These are phyloP conservation scores for Hymenoscyphus fraxineus DNA, from an alignment of 2,329 filamentous ascomycete genomes.

Conservation along the genomic window DNA sequence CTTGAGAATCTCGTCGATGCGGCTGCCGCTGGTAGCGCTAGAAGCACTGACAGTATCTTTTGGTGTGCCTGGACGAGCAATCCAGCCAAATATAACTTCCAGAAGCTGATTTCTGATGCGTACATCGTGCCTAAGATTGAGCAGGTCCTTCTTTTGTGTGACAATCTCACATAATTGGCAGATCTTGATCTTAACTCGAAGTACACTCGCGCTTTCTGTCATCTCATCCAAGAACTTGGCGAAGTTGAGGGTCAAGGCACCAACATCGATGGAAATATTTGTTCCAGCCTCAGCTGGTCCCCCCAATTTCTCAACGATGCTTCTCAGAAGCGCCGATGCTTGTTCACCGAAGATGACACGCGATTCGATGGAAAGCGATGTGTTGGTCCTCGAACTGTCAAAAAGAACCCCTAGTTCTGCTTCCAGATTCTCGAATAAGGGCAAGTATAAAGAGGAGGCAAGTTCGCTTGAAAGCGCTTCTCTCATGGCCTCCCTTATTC, in stretches of 20 bases:
- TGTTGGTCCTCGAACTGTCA: conserved; percentile 49
- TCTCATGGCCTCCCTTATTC: conserved; percentile 62
- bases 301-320: conserved; percentile 61
- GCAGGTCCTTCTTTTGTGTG: conserved; percentile 62
- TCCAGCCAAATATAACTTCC: conserved; percentile 67
- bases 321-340: conserved; percentile 58
- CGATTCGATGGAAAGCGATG: conserved; percentile 52
- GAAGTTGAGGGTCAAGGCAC: conserved; percentile 60
- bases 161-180: conserved; percentile 65
- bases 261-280: conserved; percentile 61
- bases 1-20: conserved; percentile 54
- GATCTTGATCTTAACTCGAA: conserved; percentile 65
- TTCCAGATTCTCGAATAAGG: conserved; percentile 62
- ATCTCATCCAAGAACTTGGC: conserved; percentile 62
- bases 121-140: conserved; percentile 66
- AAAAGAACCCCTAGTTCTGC: conserved; percentile 61
- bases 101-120: conserved; percentile 65
- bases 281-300: conserved; percentile 59
- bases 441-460: conserved; percentile 56
- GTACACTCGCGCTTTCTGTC: conserved; percentile 50
- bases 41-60: conserved; percentile 37
- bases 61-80: conserved; percentile 56
- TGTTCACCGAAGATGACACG: conserved; percentile 66
- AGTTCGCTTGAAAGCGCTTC: conserved; percentile 65
- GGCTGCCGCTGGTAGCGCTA: conserved; percentile 35